Percentiles rank a stretch among this genome's conserved stretches.
Evolutionary conservation across 139 green algal genomes (phyloP).

Genomic region (Auxenochlorella pyrenoidosa): DNA sequence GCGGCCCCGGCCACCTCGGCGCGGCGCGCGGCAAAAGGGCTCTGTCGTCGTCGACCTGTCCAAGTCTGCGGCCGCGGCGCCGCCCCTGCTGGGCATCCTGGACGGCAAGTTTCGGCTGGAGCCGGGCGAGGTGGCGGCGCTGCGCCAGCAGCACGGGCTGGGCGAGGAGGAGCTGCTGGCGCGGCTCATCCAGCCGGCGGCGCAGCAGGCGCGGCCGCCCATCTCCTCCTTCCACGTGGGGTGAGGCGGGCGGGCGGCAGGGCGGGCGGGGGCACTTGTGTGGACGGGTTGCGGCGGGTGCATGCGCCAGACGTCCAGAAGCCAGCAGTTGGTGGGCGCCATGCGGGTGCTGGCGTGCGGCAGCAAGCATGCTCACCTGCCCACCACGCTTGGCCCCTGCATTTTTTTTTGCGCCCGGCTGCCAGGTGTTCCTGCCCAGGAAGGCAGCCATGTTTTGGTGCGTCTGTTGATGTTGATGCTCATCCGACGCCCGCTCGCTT

Average conservation of each 20-base stretch:
- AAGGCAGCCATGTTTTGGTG: too few species aligned
- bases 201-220: slow-evolving; percentile 67
- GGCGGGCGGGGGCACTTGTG: background rate
- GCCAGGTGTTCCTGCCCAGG: too few species aligned
- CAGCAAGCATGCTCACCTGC: too few species aligned
- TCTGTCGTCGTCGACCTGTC: slow-evolving; percentile 40
- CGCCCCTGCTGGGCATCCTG: slow-evolving; percentile 27
- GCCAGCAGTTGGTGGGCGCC: too few species aligned
- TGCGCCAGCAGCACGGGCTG: slow-evolving; percentile 47
- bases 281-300: too few species aligned
- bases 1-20: background rate
- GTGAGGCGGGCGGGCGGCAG: background rate
- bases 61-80: background rate
- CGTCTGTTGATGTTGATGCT: too few species aligned
- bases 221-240: slow-evolving; percentile 84
- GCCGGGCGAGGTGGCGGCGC: slow-evolving; percentile 49
- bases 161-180: slow-evolving; percentile 67
- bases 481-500: background rate
- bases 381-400: too few species aligned
- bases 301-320: too few species aligned
- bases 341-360: too few species aligned
- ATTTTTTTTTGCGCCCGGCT: too few species aligned
- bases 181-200: slow-evolving; percentile 68
- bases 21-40: slow-evolving; percentile 38
- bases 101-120: slow-evolving; percentile 45